Base-by-base conservation (phyloP, 192 early-diverging fungal species). In the Polychytrium aggregatum region DNA sequence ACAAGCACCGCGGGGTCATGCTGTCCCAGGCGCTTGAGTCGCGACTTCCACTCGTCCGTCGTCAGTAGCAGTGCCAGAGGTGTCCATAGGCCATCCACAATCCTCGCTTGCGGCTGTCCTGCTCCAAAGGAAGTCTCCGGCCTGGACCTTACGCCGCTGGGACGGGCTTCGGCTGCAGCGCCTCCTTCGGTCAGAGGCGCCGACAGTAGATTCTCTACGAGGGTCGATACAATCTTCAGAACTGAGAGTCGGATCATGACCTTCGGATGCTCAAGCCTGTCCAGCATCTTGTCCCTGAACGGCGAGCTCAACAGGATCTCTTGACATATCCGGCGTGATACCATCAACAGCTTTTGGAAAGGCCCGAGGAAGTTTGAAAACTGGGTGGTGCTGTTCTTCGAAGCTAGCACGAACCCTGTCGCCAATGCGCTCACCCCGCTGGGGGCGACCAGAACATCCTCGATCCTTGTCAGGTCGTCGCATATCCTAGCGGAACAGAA, bases 351-450 rank as follows among this genome's bases (percentile, higher is more conserved):
- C 22, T 64, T 70, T 34, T 75, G 63, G 26, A 80, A 50, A 5
- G 71, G 66, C 29, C 55, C 60, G 3, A 80, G 64, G 24, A 80
- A 63, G 25, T 67, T 74, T 52, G 76, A 74, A 39, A 79, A 76
- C 5, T 55, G 65, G 30, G 60, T 64, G 26, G 65, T 59, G n/a
- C 73, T 67, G 10, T n/a, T n/a, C n/a, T n/a, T n/a, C n/a, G n/a
- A n/a, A n/a, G 75, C 69, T 0, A 53, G 52, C 30, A 59, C 37
- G 50, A 76, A 67, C 0, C 68, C 62, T 18, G 60, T 48, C 0
- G 64, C 50, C 55, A 76, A 60, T 16, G 56, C 42, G 10, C 61
- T 48, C 39, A 63, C 45, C n/a, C 52, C 55, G n/a, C 41, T 38
- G 0, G 62, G 62, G 40, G 33, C 18, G 20, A 41, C 26, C n/a